Evolutionary conservation across 179 eudicot species (phyloP).

Genomic region (Dionaea muscipula): DNA sequence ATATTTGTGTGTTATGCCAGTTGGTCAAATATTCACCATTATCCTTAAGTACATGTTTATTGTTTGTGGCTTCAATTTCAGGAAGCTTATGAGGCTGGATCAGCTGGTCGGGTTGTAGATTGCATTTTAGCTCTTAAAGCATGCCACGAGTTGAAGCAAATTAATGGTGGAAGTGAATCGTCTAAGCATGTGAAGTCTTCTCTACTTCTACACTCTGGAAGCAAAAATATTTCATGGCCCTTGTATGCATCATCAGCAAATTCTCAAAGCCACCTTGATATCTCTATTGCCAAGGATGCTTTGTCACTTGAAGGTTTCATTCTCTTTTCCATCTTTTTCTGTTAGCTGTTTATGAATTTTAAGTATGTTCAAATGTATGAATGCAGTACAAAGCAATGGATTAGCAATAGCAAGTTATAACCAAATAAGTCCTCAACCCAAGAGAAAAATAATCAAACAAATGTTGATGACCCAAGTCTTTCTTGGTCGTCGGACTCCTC

Average conservation of each 20-base stretch:
- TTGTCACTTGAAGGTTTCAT: constrained; percentile 48
- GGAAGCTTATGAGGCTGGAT: constrained; percentile 70
- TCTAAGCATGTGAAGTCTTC: constrained; percentile 63
- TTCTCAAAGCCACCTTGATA: constrained; percentile 37
- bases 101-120: constrained; percentile 63
- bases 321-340: background rate
- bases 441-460: too few relatives aligned
- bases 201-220: constrained; percentile 29
- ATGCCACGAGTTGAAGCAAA: constrained; percentile 59
- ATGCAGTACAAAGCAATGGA: too few relatives aligned
- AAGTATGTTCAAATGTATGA: background rate
- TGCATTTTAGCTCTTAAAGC: constrained; percentile 74
- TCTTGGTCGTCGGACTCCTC: too few relatives aligned
- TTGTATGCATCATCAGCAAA: constrained; percentile 17
- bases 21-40: too few relatives aligned
- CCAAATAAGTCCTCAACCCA: too few relatives aligned
- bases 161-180: constrained; percentile 49
- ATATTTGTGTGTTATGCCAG: too few relatives aligned
- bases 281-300: constrained; percentile 28
- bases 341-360: background rate
- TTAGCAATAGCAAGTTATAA: too few relatives aligned
- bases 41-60: too few relatives aligned
- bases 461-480: too few relatives aligned
- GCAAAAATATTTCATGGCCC: constrained; percentile 31
- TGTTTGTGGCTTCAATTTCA: constrained; percentile 8